Percentiles rank a stretch among this genome's conserved stretches.
These are phyloP conservation scores for Chaetomium sp. DNA, from an alignment of 2,329 filamentous ascomycete genomes.

Conservation along the genomic window DNA sequence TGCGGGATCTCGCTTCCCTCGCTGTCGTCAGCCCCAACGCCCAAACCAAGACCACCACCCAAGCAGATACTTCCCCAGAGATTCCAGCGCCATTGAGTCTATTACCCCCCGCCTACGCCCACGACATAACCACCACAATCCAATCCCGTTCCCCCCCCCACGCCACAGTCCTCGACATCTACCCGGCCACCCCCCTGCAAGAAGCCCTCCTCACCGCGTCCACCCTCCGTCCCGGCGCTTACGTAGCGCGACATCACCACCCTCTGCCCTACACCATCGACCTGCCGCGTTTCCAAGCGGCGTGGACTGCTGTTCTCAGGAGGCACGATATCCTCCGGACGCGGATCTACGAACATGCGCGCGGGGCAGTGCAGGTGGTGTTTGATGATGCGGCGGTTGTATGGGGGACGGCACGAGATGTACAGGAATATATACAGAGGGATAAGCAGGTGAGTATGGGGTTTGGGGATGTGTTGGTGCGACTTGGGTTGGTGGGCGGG, in stretches of 20 bases:
- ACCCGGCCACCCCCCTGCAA: slow-evolving; percentile 10
- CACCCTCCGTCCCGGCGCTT: slow-evolving; percentile 3
- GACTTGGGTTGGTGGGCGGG: slow-evolving; percentile 1
- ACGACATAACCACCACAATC: slow-evolving; percentile 7
- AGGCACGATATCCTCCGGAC: slow-evolving; percentile 5
- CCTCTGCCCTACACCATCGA: slow-evolving; percentile 3
- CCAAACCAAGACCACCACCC: too few relatives aligned
- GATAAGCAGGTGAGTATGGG: slow-evolving; percentile 3
- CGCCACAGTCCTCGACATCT: slow-evolving; percentile 3
- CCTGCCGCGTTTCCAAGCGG: slow-evolving; percentile 4
- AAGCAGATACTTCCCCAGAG: too few relatives aligned
- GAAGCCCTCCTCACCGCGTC: slow-evolving; percentile 8
- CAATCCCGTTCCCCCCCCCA: neutral
- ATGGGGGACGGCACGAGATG: neutral
- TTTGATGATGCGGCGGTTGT: neutral
- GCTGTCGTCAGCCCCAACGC: too few relatives aligned
- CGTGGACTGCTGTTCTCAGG: slow-evolving; percentile 1
- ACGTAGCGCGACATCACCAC: slow-evolving; percentile 4
- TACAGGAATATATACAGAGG: neutral
- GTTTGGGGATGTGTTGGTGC: slow-evolving; percentile 7
- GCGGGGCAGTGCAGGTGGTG: slow-evolving; percentile 6
- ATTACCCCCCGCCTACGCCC: slow-evolving; percentile 3
- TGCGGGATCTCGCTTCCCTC: neutral
- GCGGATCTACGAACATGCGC: slow-evolving; percentile 5
- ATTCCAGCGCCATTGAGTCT: slow-evolving; percentile 6